A percentile compares a stretch with the other conserved stretches of the same genome.
These are phyloP conservation scores for Selaginella tamariscina DNA, from an alignment of 75 land plant genomes.

Conservation along the genomic window DNA sequence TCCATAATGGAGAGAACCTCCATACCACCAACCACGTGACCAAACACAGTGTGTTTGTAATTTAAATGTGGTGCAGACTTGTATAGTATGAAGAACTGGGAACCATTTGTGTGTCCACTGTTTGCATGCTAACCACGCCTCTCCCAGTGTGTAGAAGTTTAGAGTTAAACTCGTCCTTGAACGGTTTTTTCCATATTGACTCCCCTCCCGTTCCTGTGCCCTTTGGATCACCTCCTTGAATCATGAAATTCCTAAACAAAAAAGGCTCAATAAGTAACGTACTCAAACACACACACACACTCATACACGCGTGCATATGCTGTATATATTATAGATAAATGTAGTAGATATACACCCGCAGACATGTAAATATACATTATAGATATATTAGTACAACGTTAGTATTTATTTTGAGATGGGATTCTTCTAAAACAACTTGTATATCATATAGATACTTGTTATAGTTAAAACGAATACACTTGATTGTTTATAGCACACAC, in stretches of 20 bases:
- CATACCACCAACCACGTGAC: slow-evolving; percentile 84
- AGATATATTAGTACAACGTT: no score
- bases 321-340: no score
- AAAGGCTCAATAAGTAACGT: no score
- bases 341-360: no score
- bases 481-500: no score
- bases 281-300: no score
- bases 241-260: slow-evolving; percentile 76
- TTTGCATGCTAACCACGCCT: slow-evolving; percentile 94
- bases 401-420: no score
- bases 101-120: slow-evolving; percentile 91
- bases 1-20: slow-evolving; percentile 72
- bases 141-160: slow-evolving; percentile 78
- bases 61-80: slow-evolving; percentile 93
- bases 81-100: slow-evolving; percentile 88
- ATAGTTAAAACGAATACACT: no score
- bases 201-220: slow-evolving; percentile 93
- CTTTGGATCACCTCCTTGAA: slow-evolving; percentile 98
- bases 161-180: slow-evolving; percentile 90
- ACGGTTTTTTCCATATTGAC: slow-evolving; percentile 95
- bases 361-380: no score
- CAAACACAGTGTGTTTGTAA: slow-evolving; percentile 92
- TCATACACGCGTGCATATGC: no score
- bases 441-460: no score
- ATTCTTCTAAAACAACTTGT: no score